These are phyloP conservation scores for Delphinella strobiligena DNA, from an alignment of 2,329 filamentous ascomycete species.

Conservation along the genomic window DNA sequence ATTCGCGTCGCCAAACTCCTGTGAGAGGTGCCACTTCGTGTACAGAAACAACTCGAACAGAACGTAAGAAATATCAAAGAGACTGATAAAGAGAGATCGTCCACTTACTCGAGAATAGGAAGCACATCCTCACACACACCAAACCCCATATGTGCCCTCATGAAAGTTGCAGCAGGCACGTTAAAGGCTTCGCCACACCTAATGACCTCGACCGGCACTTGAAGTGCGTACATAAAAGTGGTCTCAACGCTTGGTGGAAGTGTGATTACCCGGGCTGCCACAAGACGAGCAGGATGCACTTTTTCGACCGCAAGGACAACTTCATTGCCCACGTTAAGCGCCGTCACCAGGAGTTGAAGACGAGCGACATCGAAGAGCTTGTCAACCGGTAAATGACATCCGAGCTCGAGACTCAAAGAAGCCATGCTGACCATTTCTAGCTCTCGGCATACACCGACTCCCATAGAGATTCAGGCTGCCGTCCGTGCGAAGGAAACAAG, in stretches of 20 bases:
- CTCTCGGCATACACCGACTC: neutral
- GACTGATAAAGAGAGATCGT: neutral
- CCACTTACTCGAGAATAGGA: constrained; percentile 39
- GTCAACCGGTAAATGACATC: constrained; percentile 5
- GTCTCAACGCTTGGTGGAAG: constrained; percentile 41
- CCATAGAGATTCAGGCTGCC: neutral
- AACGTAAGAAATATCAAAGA: neutral
- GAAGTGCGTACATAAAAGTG: constrained; percentile 40
- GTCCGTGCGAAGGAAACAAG: neutral
- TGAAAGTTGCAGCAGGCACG: constrained; percentile 40
- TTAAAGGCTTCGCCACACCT: constrained; percentile 60
- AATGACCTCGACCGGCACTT: constrained; percentile 73
- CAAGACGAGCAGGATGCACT: constrained; percentile 45
- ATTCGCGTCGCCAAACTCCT: neutral
- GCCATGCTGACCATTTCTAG: neutral
- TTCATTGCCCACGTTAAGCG: constrained; percentile 67
- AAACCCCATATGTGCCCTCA: constrained; percentile 54
- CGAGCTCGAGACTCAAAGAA: too few relatives aligned
- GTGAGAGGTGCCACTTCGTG: neutral
- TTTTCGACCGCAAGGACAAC: constrained; percentile 74
- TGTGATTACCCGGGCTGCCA: constrained; percentile 48
- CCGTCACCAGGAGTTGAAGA: constrained; percentile 40
- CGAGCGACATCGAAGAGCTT: constrained; percentile 6
- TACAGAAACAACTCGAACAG: neutral
- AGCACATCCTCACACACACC: constrained; percentile 59